A percentile compares a stretch with the other conserved stretches of the same genome.
Evolutionary conservation across 2,329 filamentous ascomycete genomes (phyloP).

Genomic region (Cladophialophora immunda): DNA sequence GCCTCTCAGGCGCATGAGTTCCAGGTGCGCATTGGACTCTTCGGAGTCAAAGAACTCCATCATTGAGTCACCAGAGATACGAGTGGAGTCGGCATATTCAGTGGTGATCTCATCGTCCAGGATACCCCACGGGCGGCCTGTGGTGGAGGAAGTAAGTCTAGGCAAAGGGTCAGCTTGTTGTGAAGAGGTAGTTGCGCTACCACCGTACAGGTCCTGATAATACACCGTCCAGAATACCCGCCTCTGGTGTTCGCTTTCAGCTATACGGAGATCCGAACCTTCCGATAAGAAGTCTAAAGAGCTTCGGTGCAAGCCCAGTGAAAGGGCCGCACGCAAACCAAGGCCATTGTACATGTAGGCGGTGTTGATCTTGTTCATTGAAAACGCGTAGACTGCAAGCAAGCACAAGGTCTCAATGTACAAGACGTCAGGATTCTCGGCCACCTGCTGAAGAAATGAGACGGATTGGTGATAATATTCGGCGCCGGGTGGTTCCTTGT

Average conservation of each 20-base stretch:
- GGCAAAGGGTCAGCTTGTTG: not conserved
- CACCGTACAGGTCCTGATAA: conserved; percentile 31
- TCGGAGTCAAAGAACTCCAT: conserved; percentile 31
- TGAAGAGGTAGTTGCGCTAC: not conserved
- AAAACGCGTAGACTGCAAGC: conserved; percentile 32
- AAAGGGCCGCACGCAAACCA: conserved; percentile 27
- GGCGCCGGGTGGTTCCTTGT: conserved; percentile 23
- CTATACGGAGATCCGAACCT: conserved; percentile 17
- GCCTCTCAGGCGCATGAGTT: conserved; percentile 31
- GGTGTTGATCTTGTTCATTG: conserved; percentile 29
- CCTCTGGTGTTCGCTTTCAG: conserved; percentile 29
- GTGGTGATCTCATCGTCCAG: conserved; percentile 31
- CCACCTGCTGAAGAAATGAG: conserved; percentile 32
- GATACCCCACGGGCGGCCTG: conserved; percentile 29
- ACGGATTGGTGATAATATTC: conserved; percentile 33
- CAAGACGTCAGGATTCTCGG: conserved; percentile 30
- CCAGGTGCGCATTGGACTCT: conserved; percentile 28
- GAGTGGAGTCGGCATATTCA: conserved; percentile 32
- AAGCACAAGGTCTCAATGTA: conserved; percentile 32
- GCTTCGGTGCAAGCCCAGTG: conserved; percentile 29
- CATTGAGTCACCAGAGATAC: conserved; percentile 23
- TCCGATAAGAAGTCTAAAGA: conserved; percentile 25
- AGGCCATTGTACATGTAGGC: conserved; percentile 32
- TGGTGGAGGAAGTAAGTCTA: conserved; percentile 28
- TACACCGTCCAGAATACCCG: conserved; percentile 32